Conservation (phyloP, 495 filamentous ascomycete genomes). For the Aspergillus asperescens region DNA sequence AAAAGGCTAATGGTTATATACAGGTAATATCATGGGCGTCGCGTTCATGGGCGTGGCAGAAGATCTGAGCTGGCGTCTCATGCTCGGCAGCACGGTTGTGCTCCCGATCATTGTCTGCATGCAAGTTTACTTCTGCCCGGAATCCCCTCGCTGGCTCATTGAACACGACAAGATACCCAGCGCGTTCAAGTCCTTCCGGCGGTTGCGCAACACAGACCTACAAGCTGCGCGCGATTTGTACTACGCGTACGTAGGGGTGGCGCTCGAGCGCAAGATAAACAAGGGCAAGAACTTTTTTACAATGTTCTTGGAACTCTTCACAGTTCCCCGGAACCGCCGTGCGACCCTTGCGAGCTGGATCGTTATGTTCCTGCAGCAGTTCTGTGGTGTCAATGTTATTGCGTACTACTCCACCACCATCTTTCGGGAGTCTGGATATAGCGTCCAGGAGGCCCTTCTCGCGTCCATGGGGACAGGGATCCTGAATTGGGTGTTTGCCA, state of each 20-base stretch:
- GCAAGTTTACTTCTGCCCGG: slow-evolving; percentile 57
- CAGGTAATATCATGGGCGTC: slow-evolving; percentile 62
- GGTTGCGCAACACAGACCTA: slow-evolving; percentile 41
- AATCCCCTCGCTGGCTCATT: slow-evolving; percentile 65
- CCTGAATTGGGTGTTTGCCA: slow-evolving; percentile 60
- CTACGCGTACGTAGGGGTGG: slow-evolving; percentile 46
- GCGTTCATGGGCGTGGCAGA: slow-evolving; percentile 49
- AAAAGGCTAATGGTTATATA: no score
- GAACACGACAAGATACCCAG: slow-evolving; percentile 46
- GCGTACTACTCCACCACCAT: slow-evolving; percentile 53
- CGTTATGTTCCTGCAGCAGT: slow-evolving; percentile 50
- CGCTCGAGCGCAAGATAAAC: slow-evolving; percentile 42
- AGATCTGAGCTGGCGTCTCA: slow-evolving; percentile 42
- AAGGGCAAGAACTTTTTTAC: slow-evolving; percentile 43
- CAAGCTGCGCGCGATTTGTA: slow-evolving; percentile 51
- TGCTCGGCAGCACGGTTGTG: slow-evolving; percentile 45
- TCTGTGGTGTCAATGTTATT: slow-evolving; percentile 51
- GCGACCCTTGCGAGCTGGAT: slow-evolving; percentile 49
- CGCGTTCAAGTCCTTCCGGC: slow-evolving; percentile 42
- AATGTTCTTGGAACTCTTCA: slow-evolving; percentile 50
- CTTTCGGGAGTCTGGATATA: slow-evolving; percentile 47
- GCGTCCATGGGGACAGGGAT: slow-evolving; percentile 60
- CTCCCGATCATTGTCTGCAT: slow-evolving; percentile 39
- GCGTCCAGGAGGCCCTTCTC: slow-evolving; percentile 42
- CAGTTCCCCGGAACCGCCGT: slow-evolving; percentile 49